Evolutionary conservation across 2,329 filamentous ascomycete genomes (phyloP), one percentile per base, ranked within the genome.

Genomic region (Alternaria sp.): DNA sequence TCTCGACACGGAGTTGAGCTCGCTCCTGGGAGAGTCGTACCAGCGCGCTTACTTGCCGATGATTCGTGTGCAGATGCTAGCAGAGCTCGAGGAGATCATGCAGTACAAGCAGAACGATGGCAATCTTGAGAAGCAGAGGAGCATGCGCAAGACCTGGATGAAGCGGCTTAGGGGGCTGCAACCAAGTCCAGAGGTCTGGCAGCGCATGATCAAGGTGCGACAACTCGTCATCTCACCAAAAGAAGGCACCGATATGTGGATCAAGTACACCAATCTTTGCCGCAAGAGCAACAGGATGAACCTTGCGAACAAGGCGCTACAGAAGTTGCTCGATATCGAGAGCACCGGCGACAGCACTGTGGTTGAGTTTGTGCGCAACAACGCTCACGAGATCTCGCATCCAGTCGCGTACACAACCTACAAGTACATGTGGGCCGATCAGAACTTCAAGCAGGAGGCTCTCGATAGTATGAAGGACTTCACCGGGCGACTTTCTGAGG

Each of bases 241-340:
- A 33, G 93, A 99, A 76, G 97, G 97, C 72, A 92, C 96, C 83
- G 91, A 96, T 71, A 99, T 99, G 93, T 97, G 93, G 88, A 98
- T 99, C 82, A 99, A 99, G 76, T 99, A 97, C 76, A 92, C 95
- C 71, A 99, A 98, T 71, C 86, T 99, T 5, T 99, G 96, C 78
- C 91, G 96, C 71, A 99, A 99, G 78, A 97, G 94, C 42, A 91
- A 92, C 57, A 90, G 95, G 29, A 93, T 94, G 84, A 94, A 95
- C 9, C 85, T 99, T 48, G 95, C 95, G 0, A 95, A 99, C 80
- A 96, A 97, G 80, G 96, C 93, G 10, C 82, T 99, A 52, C 93
- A 95, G 75, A 92, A 92, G 61, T 83, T 99, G n/a, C 90, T 97
- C 55, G 81, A 77, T 44, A 77, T 78, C 28, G 72, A 76, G 45